A percentile compares a stretch with the other conserved stretches of the same genome.
These are phyloP conservation scores for Linum trigynum DNA, from an alignment of 345 rosid species.

Conservation along the genomic window DNA sequence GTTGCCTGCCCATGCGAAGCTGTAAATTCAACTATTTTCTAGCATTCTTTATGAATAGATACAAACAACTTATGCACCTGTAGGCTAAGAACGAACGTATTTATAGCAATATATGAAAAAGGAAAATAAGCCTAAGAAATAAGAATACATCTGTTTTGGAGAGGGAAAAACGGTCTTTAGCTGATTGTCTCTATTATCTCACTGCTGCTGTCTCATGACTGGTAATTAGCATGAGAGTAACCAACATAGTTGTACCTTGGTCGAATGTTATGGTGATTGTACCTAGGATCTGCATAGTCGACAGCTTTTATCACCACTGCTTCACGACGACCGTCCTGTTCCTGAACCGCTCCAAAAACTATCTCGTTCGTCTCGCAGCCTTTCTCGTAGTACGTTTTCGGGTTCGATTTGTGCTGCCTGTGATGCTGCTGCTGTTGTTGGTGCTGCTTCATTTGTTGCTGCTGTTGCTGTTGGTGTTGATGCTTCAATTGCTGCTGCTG, in stretches of 20 bases:
- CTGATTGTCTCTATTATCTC: neutral
- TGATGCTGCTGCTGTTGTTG: neutral
- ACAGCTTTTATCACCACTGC: neutral
- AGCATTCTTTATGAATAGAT: no score
- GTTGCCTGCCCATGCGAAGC: no score
- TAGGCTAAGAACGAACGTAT: no score
- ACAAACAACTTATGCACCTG: no score
- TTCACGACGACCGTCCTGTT: neutral
- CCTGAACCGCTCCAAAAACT: neutral
- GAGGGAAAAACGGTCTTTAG: constrained; percentile 5
- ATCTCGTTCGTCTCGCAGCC: constrained; percentile 4
- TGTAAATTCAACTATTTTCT: no score
- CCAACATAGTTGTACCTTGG: constrained; percentile 58
- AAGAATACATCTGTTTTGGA: constrained; percentile 8
- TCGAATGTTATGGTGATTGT: constrained; percentile 13
- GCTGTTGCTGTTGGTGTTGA: neutral
- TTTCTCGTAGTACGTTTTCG: neutral
- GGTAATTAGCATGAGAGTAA: constrained; percentile 22
- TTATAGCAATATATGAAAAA: neutral
- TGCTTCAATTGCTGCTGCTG: neutral
- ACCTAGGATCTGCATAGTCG: neutral
- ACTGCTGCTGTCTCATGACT: constrained; percentile 11
- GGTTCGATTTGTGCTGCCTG: neutral
- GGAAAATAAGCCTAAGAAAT: constrained; percentile 1
- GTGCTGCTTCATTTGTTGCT: neutral